Base-by-base conservation (phyloP, 257 asterid species). In the Solanum lycopersicoides region DNA sequence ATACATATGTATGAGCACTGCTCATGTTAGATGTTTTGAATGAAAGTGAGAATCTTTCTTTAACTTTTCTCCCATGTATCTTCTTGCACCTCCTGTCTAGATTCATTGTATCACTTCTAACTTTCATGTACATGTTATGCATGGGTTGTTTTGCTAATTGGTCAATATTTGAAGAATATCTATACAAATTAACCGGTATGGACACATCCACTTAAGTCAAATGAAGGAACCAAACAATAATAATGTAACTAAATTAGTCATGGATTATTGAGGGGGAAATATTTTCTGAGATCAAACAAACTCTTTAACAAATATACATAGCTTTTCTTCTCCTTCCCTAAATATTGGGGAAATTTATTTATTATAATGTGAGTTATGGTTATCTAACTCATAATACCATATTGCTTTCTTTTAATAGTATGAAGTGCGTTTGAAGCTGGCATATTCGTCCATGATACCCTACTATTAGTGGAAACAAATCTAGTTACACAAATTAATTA, bases 391-490 rank as follows among this genome's bases (percentile, higher is more conserved):
- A 73, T 73, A 37, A 37, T 73, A 73, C 47, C 50, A 37, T 73
- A 21, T 73, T 45, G 25, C 89, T 87, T 89, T 89, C 88, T 86
- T 15, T 84, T 74, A 80, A 65, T 60, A 83, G 90, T 12, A 88
- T 80, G 83, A 41, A 87, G 91, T 88, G 90, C 87, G 45, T 72
- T 60, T 85, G 83, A 60, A 65, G 91, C 91, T 93, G 93, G 93
- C 94, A 89, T 41, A 84, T 79, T 86, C 71, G 74, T 42, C 72
- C 86, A 86, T 30, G 41, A 65, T 86, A 45, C 77, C 85, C 65
- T 89, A 12, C 90, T 83, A 91, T 84, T 89, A 87, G 90, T 92
- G 92, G 94, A 89, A 92, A 88, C 30, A 90, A 89, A 90, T 90
- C 90, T 87, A 83, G 47, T 86, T 60, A 60, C 18, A 69, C 44